Conservation (phyloP, 805 yeast genomes). For the Starmerella riodocensis region DNA sequence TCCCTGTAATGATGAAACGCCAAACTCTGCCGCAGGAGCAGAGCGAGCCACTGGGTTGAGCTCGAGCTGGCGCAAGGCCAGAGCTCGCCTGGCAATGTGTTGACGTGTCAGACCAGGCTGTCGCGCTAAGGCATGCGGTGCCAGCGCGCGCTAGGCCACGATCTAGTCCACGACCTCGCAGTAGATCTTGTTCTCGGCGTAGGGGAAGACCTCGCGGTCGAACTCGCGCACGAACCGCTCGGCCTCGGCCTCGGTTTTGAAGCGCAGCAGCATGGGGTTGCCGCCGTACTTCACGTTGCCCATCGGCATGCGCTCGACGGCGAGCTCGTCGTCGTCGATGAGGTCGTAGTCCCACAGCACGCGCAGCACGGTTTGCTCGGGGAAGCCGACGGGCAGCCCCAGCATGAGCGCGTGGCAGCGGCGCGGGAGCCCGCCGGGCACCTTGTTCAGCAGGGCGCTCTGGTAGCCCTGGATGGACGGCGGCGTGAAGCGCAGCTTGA, state of each 20-base stretch:
- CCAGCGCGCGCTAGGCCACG: no score
- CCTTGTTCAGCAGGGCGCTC: constrained; percentile 22
- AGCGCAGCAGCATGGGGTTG: constrained; percentile 25
- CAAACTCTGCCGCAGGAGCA: no score
- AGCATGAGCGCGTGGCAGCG: constrained; percentile 23
- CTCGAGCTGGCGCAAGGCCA: no score
- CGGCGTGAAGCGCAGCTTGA: constrained; percentile 36
- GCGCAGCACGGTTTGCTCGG: constrained; percentile 20
- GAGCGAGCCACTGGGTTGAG: no score
- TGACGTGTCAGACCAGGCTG: neutral
- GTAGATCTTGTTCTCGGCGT: constrained; percentile 20
- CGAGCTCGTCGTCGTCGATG: constrained; percentile 24
- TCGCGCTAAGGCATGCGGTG: no score
- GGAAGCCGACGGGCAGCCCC: constrained; percentile 24
- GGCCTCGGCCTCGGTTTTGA: constrained; percentile 25
- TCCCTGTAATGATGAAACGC: no score
- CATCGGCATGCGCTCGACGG: constrained; percentile 25
- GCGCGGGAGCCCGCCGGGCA: constrained; percentile 18
- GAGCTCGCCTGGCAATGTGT: no score
- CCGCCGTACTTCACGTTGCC: constrained; percentile 26
- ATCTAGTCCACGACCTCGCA: constrained; percentile 26
- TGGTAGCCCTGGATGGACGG: constrained; percentile 21
- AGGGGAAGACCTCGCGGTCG: constrained; percentile 23
- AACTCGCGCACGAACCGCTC: constrained; percentile 24
- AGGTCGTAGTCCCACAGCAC: constrained; percentile 27